Evolutionary conservation across 164 flowering plant species (phyloP).

Genomic region (Taxillus chinensis): DNA sequence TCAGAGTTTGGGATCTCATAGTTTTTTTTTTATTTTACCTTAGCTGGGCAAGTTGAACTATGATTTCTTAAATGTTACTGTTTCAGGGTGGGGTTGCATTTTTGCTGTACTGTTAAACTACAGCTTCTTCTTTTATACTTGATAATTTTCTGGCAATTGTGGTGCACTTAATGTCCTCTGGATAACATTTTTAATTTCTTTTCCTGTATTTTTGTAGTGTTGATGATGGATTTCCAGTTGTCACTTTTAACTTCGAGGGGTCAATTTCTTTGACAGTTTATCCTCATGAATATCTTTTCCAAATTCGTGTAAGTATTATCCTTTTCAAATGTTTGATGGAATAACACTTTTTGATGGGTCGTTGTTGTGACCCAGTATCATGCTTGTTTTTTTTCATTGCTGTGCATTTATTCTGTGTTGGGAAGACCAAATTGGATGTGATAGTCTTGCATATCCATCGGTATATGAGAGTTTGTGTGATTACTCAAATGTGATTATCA

Average conservation of each 20-base stretch:
- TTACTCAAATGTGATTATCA: too few relatives aligned
- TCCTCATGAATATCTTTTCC: conserved; percentile 75
- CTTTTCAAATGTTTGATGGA: neutral
- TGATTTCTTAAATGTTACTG: too few relatives aligned
- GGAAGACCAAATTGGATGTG: too few relatives aligned
- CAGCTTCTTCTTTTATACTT: neutral
- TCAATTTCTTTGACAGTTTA: conserved; percentile 46
- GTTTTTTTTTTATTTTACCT: too few relatives aligned
- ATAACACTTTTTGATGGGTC: too few relatives aligned
- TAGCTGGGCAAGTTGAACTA: too few relatives aligned
- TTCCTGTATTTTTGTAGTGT: conserved; percentile 35
- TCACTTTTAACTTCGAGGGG: conserved; percentile 47
- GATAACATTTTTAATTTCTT: neutral
- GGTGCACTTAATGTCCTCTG: neutral
- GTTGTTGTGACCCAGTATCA: neutral
- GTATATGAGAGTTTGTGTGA: too few relatives aligned
- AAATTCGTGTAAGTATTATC: conserved; percentile 35
- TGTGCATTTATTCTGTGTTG: too few relatives aligned
- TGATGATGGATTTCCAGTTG: conserved; percentile 71
- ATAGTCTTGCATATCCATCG: too few relatives aligned
- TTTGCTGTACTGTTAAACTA: too few relatives aligned
- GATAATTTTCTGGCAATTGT: neutral
- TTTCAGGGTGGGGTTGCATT: too few relatives aligned
- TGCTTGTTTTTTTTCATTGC: neutral
- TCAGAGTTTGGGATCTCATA: too few relatives aligned